These are phyloP conservation scores for Pilaira anomala DNA, from an alignment of 192 early-diverging fungal genomes.

Conservation along the genomic window DNA sequence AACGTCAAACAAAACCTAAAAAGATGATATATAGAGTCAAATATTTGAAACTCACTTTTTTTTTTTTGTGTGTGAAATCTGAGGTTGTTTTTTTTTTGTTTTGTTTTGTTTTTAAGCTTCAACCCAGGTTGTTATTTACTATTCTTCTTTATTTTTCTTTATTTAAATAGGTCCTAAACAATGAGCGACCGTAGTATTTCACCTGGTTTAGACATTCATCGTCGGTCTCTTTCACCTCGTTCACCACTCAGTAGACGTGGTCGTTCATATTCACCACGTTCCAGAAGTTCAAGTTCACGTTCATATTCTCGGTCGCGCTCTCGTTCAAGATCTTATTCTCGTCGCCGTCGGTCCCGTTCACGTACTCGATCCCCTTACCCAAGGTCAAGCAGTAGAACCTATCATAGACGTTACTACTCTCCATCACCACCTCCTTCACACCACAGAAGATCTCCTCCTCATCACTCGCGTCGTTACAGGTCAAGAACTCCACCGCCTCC, in stretches of 20 bases:
- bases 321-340: constrained; percentile 18
- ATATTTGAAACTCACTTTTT: background rate
- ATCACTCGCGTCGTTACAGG: constrained; percentile 20
- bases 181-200: constrained; percentile 10
- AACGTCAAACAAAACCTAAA: too few relatives aligned
- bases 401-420: constrained; percentile 9
- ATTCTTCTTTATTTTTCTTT: background rate
- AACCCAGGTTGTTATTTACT: background rate
- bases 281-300: background rate
- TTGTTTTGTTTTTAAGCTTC: background rate
- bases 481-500: constrained; percentile 25
- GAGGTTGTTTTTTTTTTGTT: background rate
- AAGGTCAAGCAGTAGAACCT: background rate
- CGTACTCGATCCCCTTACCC: constrained; percentile 22
- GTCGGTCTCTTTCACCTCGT: background rate
- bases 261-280: constrained; percentile 2
- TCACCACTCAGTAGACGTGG: constrained; percentile 3
- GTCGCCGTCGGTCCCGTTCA: constrained; percentile 11
- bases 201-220: background rate
- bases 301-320: constrained; percentile 14
- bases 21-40: too few relatives aligned
- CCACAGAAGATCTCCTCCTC: constrained; percentile 13
- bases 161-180: background rate
- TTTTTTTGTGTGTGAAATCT: background rate
- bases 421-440: constrained; percentile 9